Percentiles rank a stretch among this genome's conserved stretches.
Evolutionary conservation across 108 stramenopile species (phyloP).

Genomic region (Discostella pseudostelligera): DNA sequence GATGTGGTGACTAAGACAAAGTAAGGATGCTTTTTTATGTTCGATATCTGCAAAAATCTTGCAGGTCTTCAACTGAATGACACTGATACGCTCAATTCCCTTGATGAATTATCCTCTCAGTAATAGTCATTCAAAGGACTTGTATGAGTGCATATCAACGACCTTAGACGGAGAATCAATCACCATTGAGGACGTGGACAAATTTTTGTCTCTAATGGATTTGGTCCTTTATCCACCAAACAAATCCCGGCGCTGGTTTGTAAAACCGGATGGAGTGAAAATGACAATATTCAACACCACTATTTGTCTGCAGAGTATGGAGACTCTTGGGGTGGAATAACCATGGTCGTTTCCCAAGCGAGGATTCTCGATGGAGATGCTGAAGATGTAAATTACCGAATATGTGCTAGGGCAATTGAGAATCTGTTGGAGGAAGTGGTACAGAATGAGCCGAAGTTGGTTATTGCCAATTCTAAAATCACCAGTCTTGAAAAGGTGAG

Average conservation of each 20-base stretch:
- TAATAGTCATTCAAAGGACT: conserved; percentile 14
- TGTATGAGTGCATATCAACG: conserved; percentile 24
- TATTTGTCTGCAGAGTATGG: conserved; percentile 76
- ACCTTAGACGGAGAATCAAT: conserved; percentile 13
- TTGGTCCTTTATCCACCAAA: conserved; percentile 11
- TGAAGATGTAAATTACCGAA: conserved; percentile 72
- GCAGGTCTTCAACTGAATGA: conserved; percentile 26
- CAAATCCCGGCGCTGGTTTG: conserved; percentile 29
- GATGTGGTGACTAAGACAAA: conserved; percentile 31
- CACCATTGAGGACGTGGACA: conserved; percentile 19
- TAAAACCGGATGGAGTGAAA: conserved; percentile 23
- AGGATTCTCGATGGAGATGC: conserved; percentile 63
- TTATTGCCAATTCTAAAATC: conserved; percentile 56
- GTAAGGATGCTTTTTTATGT: conserved; percentile 21
- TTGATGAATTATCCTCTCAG: conserved; percentile 18
- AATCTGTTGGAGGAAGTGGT: conserved; percentile 55
- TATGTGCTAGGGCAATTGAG: conserved; percentile 65
- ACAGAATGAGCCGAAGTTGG: conserved; percentile 64
- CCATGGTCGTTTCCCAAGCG: conserved; percentile 53
- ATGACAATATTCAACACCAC: conserved; percentile 49
- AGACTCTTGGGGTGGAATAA: conserved; percentile 76
- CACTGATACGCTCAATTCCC: conserved; percentile 17
- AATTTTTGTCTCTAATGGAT: conserved; percentile 25
- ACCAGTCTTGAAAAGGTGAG: conserved; percentile 69
- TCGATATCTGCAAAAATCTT: conserved; percentile 40